Evolutionary conservation across 768 basidiomycete genomes (phyloP).

Genomic region (Leccinum rimulosum): DNA sequence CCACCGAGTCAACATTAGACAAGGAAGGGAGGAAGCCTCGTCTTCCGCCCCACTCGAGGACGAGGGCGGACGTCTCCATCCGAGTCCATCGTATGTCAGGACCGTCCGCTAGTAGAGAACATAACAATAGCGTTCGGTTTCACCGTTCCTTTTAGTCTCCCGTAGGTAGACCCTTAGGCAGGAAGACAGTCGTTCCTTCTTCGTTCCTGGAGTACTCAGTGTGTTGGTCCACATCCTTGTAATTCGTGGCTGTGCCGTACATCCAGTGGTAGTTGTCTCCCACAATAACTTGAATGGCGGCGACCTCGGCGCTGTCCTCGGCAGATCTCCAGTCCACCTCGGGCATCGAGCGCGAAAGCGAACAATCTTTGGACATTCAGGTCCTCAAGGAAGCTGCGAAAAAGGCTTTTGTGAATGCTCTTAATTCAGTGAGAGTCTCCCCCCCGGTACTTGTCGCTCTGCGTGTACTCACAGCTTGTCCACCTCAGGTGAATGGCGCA

Average conservation of each 20-base stretch:
- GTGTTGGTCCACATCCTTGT: slow-evolving; percentile 5
- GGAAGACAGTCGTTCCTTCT: too few relatives aligned
- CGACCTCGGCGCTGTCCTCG: slow-evolving; percentile 30
- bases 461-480: slow-evolving; percentile 6
- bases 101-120: neutral
- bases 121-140: neutral
- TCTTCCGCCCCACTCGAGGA: slow-evolving; percentile 35
- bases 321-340: slow-evolving; percentile 36
- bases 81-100: slow-evolving; percentile 2
- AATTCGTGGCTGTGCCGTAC: slow-evolving; percentile 28
- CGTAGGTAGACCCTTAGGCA: too few relatives aligned
- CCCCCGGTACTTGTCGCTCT: too few relatives aligned
- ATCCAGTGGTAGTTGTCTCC: slow-evolving; percentile 24
- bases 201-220: neutral
- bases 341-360: slow-evolving; percentile 33
- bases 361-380: slow-evolving; percentile 53
- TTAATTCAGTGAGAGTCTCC: slow-evolving; percentile 67
- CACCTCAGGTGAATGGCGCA: slow-evolving; percentile 75
- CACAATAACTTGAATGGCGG: slow-evolving; percentile 22
- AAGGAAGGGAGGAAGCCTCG: slow-evolving; percentile 71
- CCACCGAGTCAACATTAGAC: slow-evolving; percentile 82
- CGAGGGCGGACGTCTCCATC: slow-evolving; percentile 26
- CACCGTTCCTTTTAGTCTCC: neutral
- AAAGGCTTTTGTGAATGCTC: slow-evolving; percentile 77
- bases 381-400: slow-evolving; percentile 75